Evolutionary conservation across 179 eudicot species (phyloP), one percentile per base, ranked within the genome.

Genomic region (Silene vulgaris): DNA sequence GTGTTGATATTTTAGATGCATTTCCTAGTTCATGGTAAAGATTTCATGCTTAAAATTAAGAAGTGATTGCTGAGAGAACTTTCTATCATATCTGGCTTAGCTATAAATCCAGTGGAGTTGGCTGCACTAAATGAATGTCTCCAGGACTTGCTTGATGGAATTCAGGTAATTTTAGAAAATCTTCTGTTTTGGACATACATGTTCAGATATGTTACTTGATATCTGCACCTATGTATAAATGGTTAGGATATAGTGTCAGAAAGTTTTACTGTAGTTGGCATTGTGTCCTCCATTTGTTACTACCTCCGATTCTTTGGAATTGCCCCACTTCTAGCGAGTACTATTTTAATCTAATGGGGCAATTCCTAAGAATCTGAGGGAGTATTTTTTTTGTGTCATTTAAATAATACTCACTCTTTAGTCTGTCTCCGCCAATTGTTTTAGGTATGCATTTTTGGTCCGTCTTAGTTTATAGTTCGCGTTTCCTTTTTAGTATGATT

Each of bases 61-160:
- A 48, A 70, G 54, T 65, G 59, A 65, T 37, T 68, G 8, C 59
- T 69, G 73, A 45, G 59, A 45, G 59, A 52, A 52, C 0, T 23
- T 71, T 52, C 43, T 54, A 19, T 16, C 61, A 26, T 28, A 71
- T 65, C 26, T 77, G 48, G 70, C 79, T 71, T 70, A 91, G 97
- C 84, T 83, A 87, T 82, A 85, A 91, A 71, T 71, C 66, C 86
- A 75, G 85, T 83, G 30, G 99, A 95, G 75, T 82, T 92, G 83
- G 90, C 85, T 48, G 90, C 87, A 78, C 74, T 95, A 57, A 92
- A 95, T 86, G 97, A 88, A 76, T 89, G 92, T 40, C 96, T 95
- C 62, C 94, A 79, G 63, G 97, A 92, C 81, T 83, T 95, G 80
- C 97, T 95, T 81, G 97, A 95, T 71, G 99, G 99, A 68, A 90